These are phyloP conservation scores for Fusarium sacchari DNA, from an alignment of 2,329 filamentous ascomycete species.

Conservation along the genomic window DNA sequence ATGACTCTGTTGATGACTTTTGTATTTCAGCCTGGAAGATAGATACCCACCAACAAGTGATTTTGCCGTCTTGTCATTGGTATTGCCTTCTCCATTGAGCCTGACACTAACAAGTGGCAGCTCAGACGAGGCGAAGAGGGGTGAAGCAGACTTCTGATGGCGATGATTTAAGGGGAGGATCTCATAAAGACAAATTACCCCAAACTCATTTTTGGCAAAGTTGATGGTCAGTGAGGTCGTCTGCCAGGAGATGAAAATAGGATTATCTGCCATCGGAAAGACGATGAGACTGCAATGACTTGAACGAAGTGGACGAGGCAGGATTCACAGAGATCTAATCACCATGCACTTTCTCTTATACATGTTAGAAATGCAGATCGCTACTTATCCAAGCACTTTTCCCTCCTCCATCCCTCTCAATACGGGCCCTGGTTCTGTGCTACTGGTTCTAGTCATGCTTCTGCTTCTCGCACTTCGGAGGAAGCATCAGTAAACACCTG, in stretches of 20 bases:
- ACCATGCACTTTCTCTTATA: neutral
- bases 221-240: neutral
- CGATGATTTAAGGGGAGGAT: neutral
- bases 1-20: neutral
- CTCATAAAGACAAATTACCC: neutral
- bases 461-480: neutral
- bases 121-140: neutral
- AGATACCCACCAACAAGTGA: neutral
- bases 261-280: neutral
- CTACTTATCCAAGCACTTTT: accelerated
- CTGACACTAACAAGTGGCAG: neutral
- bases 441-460: neutral
- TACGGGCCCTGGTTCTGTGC: accelerated
- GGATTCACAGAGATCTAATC: neutral
- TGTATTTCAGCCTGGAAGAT: neutral
- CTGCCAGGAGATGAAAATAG: neutral
- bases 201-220: neutral
- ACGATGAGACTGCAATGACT: accelerated
- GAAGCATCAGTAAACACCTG: accelerated
- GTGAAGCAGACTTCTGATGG: neutral
- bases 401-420: accelerated
- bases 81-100: neutral
- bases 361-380: neutral
- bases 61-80: neutral
- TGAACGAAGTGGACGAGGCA: accelerated